Base-by-base conservation (phyloP, 2,329 filamentous ascomycete species). In the Curvularia lunata region DNA sequence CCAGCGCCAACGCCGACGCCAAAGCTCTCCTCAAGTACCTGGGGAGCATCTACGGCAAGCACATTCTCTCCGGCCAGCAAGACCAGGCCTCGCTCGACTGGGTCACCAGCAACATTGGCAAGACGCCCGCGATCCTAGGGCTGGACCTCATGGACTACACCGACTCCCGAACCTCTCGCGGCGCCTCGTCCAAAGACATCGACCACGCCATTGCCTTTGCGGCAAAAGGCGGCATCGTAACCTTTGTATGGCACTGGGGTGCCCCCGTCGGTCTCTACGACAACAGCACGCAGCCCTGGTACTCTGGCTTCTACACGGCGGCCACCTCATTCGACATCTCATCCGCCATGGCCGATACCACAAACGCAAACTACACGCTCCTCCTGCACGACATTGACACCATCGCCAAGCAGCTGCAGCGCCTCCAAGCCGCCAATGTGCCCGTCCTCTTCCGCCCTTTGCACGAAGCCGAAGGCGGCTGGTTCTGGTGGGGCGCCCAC, bases 401-500 rank as follows among this genome's bases (percentile, higher is more conserved):
- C 27, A 81, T 83, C 51, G 81, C 81, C 2, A 73, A 75, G 5
- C 75, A 83, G 66, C 75, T 83, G 5, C 77, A 80, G 70, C 71
- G 77, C 21, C 72, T 84, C 3, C 72, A 80, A 52, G 61, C 68
- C 9, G 80, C 79, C 4, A 74, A 75, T n/a, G 75, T 83, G 1
- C 79, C 82, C 1, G 75, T 83, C 5, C 75, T 84, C 10, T 84
- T 74, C 64, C 71, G 82, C 1, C 81, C 81, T 4, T 68, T 84
- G 27, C 82, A 83, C 66, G 82, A 84, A 65, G 82, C 81, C 7
- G 81, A 84, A 58, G 81, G 81, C 1, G 74, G 52, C 0, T 84
- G 81, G 82, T 84, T 83, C 73, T 84, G 81, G 81, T 83, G 82
- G 82, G 81, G 81, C 6, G 81, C 81, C 1, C 75, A 80, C 59